A percentile compares a stretch with the other conserved stretches of the same genome.
Evolutionary conservation across 441 rosid species (phyloP).

Genomic region (Gossypium davidsonii): DNA sequence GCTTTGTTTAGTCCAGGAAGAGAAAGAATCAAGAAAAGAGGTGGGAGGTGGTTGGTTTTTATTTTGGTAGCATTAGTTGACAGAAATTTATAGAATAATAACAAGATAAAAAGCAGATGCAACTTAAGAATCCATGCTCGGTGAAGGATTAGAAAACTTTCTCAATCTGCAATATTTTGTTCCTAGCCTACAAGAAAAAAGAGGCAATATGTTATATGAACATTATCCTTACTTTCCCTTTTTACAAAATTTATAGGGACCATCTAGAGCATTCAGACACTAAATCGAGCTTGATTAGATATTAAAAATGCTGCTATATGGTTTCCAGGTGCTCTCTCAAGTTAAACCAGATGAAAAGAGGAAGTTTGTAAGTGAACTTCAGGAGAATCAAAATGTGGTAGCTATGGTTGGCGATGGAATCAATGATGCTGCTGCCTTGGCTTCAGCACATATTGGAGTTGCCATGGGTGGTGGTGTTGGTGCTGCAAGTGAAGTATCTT

Average conservation of each 20-base stretch:
- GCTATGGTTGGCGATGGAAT: slow-evolving; percentile 99
- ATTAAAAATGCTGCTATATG: slow-evolving; percentile 5
- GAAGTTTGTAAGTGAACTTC: slow-evolving; percentile 66
- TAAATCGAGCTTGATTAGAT: neutral
- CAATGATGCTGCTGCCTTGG: slow-evolving; percentile 97
- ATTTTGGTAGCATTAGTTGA: neutral
- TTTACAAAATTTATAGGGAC: neutral
- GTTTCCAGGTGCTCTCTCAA: slow-evolving; percentile 66
- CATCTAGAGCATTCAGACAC: neutral
- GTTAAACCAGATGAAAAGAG: slow-evolving; percentile 82
- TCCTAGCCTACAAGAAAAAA: neutral
- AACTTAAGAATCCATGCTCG: neutral
- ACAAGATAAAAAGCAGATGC: neutral
- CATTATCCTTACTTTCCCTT: neutral
- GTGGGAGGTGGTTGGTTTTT: neutral
- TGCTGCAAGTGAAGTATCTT: slow-evolving; percentile 95
- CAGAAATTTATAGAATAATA: neutral
- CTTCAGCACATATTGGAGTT: slow-evolving; percentile 80
- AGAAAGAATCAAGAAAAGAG: neutral
- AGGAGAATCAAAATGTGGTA: slow-evolving; percentile 55
- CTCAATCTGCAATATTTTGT: neutral
- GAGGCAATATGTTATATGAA: neutral
- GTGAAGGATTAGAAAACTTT: neutral
- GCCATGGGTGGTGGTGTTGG: slow-evolving; percentile 96
- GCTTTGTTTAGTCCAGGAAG: neutral